Evolutionary conservation across 192 early-diverging fungal species (phyloP), one percentile per base, ranked within the genome.

Genomic region (Obelidium mucronatum): DNA sequence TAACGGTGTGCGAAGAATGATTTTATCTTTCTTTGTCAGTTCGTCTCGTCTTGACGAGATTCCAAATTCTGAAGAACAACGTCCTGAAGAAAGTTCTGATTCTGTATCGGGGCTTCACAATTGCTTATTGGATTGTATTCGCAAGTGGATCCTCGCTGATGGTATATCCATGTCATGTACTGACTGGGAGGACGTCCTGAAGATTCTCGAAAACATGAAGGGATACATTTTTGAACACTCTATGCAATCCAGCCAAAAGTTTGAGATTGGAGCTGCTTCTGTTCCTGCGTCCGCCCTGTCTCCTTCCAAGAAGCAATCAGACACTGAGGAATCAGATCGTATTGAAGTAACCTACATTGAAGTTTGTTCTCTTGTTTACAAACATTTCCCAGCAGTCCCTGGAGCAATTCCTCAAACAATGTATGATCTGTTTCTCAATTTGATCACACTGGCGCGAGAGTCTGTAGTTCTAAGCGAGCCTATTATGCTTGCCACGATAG

Each of bases 191-290:
- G 28, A 34, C 39, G 36, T 64, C 36, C 26, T 64, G 15, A 19
- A 64, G 36, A 13, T 64, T 5, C 39, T 64, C 34, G 11, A 6
- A 13, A 64, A 40, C 62, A 13, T 64, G 13, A 64, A 64, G 24
- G 34, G 15, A 13, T 64, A 64, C 39, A 37, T 64, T 6, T 39
- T 40, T 17, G 13, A 64, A 34, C 15, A 11, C 35, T 64, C 62
- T 19, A 13, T 64, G 13, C 55, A 58, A 58, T 58, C 55, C 55
- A 58, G 6, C 24, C 55, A 58, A 58, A 58, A 58, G 55, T 58
- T 58, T 58, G 55, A 58, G 24, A 58, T 58, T 58, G 55, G 55
- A 22, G 6, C 22, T 58, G 8, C 55, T 8, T 8, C 55, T 0
- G 0, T 26, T 8, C 8, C 55, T 24, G 24, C 55, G 6, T 24